These are phyloP conservation scores for Anaeromyces robustus DNA, from an alignment of 192 early-diverging fungal species.

Conservation along the genomic window DNA sequence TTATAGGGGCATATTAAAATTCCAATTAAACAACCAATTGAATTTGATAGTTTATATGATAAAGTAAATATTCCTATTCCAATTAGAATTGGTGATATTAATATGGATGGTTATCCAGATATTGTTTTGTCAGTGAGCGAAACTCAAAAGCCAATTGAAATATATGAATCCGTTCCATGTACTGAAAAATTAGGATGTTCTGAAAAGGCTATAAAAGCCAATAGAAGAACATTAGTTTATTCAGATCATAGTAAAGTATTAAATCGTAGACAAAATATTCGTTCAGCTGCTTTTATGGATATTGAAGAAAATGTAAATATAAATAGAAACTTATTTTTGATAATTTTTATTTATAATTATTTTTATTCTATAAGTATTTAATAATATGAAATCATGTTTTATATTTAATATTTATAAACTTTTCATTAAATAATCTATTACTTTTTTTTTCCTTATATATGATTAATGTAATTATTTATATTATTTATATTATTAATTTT, in stretches of 20 bases:
- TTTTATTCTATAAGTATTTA: no score
- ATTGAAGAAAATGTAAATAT: conserved; percentile 69
- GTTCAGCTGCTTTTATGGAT: conserved; percentile 68
- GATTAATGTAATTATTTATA: not conserved
- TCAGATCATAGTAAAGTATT: conserved; percentile 45
- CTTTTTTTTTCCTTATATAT: conserved; percentile 1
- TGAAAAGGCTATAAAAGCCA: conserved; percentile 17
- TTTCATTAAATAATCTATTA: no score
- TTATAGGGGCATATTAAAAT: not conserved
- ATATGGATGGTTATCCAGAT: conserved; percentile 86
- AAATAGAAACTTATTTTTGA: not conserved
- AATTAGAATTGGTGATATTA: conserved; percentile 53
- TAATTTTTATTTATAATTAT: no score
- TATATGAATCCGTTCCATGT: conserved; percentile 54
- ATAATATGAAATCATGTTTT: no score
- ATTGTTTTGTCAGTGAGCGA: conserved; percentile 50
- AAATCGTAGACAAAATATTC: conserved; percentile 23
- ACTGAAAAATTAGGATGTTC: conserved; percentile 19
- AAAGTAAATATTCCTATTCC: not conserved
- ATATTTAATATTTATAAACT: no score
- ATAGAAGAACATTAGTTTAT: conserved; percentile 48
- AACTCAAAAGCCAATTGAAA: conserved; percentile 17
- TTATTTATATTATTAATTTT: not conserved
- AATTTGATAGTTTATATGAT: not conserved
- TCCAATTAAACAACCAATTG: not conserved